Conservation (phyloP, 805 yeast species). For the Myxozyma neglecta region DNA sequence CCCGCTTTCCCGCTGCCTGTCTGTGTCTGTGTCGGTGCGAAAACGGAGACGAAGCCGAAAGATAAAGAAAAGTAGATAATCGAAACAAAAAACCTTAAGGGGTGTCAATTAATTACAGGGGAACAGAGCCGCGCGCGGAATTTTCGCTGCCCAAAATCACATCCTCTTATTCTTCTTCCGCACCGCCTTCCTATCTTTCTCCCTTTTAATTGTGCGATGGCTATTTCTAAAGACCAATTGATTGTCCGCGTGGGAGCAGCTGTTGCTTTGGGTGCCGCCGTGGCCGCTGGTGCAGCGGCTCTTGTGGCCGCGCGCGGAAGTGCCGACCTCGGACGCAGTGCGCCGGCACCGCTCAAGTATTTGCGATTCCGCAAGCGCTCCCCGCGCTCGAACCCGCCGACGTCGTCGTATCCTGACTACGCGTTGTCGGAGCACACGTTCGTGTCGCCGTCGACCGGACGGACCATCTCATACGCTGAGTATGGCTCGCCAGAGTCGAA, state of each 20-base stretch:
- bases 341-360: slow-evolving; percentile 8
- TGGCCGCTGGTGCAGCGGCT: slow-evolving; percentile 10
- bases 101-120: no score
- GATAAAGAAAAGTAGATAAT: no score
- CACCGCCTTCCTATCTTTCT: neutral
- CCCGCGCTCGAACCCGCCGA: slow-evolving; percentile 30
- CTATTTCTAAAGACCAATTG: neutral
- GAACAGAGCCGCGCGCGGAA: no score
- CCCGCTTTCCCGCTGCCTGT: no score
- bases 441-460: slow-evolving; percentile 28
- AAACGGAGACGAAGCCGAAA: no score
- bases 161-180: neutral
- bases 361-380: slow-evolving; percentile 19
- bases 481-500: slow-evolving; percentile 25
- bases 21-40: no score
- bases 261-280: slow-evolving; percentile 6
- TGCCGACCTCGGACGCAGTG: neutral
- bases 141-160: neutral
- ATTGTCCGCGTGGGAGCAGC: slow-evolving; percentile 2
- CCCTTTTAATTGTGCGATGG: neutral
- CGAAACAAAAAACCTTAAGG: no score
- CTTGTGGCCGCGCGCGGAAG: no score
- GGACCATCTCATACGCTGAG: slow-evolving; percentile 32
- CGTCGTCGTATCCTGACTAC: slow-evolving; percentile 28
- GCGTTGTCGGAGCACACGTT: slow-evolving; percentile 30